phyloP scores from a whole-genome alignment of 2,329 filamentous ascomycete genomes.

The Penicillium sp. region DNA sequence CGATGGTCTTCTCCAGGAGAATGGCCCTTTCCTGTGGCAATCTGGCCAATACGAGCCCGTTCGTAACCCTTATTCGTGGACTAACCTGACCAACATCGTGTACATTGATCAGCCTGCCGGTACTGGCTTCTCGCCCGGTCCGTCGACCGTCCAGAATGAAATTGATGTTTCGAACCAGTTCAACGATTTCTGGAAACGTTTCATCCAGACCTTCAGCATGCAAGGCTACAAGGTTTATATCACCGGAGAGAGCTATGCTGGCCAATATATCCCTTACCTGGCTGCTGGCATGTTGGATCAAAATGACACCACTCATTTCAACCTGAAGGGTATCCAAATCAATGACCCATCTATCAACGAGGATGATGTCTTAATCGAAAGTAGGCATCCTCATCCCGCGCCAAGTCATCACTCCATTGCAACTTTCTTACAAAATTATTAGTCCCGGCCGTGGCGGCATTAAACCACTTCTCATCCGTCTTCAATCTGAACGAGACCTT shows the following conservation, averaged over 20 bases:
- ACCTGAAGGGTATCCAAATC: slow-evolving; percentile 70
- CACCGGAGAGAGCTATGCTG: slow-evolving; percentile 73
- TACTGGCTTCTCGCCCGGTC: slow-evolving; percentile 72
- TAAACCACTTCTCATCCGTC: slow-evolving; percentile 46
- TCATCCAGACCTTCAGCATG: slow-evolving; percentile 71
- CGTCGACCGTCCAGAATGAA: slow-evolving; percentile 66
- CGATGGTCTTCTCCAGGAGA: slow-evolving; percentile 72
- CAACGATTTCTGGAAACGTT: slow-evolving; percentile 76
- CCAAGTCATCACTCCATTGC: neutral
- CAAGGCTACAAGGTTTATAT: slow-evolving; percentile 73
- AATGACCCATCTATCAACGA: slow-evolving; percentile 71
- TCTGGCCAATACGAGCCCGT: slow-evolving; percentile 68
- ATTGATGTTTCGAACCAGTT: slow-evolving; percentile 73
- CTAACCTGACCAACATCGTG: slow-evolving; percentile 73
- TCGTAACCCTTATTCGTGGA: slow-evolving; percentile 72
- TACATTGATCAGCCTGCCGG: slow-evolving; percentile 57
- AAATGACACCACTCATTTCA: slow-evolving; percentile 68
- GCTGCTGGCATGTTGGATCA: slow-evolving; percentile 72
- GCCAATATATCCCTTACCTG: slow-evolving; percentile 72
- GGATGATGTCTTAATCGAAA: slow-evolving; percentile 55
- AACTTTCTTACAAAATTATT: neutral
- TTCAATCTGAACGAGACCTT: slow-evolving; percentile 49
- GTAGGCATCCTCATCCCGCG: slow-evolving; percentile 26
- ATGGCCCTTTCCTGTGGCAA: slow-evolving; percentile 73
- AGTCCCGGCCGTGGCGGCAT: slow-evolving; percentile 46